These are phyloP conservation scores for Candolleomyces eurysporus DNA, from an alignment of 768 basidiomycete species.

Conservation along the genomic window DNA sequence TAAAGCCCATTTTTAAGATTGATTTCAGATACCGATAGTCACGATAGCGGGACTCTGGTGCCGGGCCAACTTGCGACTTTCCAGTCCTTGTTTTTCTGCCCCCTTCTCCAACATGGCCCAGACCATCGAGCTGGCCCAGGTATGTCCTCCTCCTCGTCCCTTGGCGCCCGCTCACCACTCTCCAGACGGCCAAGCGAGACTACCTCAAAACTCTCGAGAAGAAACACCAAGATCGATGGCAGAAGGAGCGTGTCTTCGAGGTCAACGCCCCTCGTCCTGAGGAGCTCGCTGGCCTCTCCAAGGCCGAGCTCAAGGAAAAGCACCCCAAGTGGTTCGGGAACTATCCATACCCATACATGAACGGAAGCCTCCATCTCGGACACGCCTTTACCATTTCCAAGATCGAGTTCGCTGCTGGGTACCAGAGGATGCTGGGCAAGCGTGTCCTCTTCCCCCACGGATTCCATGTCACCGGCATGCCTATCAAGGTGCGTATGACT, in stretches of 20 bases:
- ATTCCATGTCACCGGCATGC: conserved; percentile 98
- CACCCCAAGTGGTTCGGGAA: conserved; percentile 98
- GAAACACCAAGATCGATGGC: conserved; percentile 84
- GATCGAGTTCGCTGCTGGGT: conserved; percentile 95
- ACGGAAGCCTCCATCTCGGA: conserved; percentile 93
- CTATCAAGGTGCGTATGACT: conserved; percentile 80
- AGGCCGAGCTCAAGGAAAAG: conserved; percentile 64
- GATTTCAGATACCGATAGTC: conserved; percentile 17
- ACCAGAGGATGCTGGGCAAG: conserved; percentile 93
- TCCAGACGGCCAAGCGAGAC: conserved; percentile 94
- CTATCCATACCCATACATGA: conserved; percentile 98
- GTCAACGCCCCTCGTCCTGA: conserved; percentile 72
- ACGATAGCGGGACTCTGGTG: conserved; percentile 12
- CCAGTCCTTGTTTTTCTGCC: conserved; percentile 4
- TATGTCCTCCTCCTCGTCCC: conserved; percentile 19
- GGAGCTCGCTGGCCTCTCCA: conserved; percentile 62
- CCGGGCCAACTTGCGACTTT: neutral
- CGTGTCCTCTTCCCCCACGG: conserved; percentile 95
- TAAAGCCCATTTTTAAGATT: conserved; percentile 2
- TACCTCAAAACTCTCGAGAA: conserved; percentile 78
- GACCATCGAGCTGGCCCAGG: conserved; percentile 67
- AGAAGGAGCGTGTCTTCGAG: conserved; percentile 75
- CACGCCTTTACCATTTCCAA: conserved; percentile 99
- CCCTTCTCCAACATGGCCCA: conserved; percentile 44
- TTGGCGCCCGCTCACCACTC: neutral